Evolutionary conservation across 495 filamentous ascomycete species (phyloP), one percentile per base, ranked within the genome.

Genomic region (Aspergillus baeticus): DNA sequence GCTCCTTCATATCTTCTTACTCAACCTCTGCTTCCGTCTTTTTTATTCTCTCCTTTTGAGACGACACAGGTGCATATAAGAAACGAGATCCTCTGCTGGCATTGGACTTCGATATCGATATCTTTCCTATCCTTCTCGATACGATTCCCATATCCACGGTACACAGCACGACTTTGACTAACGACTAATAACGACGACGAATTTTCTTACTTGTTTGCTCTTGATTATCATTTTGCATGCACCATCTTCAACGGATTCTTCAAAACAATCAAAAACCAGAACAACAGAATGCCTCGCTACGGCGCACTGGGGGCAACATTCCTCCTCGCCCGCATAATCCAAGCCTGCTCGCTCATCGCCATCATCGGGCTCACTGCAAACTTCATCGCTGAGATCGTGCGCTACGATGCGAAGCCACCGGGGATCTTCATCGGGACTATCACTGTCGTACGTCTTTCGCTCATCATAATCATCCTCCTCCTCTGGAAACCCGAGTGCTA

Each of bases 261-360:
- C 26, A 29, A 29, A 4, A 3, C 26, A 3, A 8, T 29, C 26
- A 8, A 3, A 29, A 29, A 47, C 3, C 34, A 41, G 36, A 39
- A 11, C 50, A 29, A 39, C 58, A 69, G 58, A 46, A 73, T 73
- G 70, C 22, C 51, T 7, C 61, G 63, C 45, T 69, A 90, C 64
- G 91, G 92, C 61, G 89, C 87, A 62, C 76, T 96, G 43, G 90
- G 89, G 59, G 83, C 84, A 49, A 88, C 84, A 56, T 96, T 95
- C 78, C 84, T 85, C 31, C 65, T 88, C 54, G 81, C 87, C 58
- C 84, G 93, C 26, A 76, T 82, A 21, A 78, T 92, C 55, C 86
- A 96, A 68, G 76, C 81, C 44, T 75, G 85, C 46, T 86, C 80
- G 18, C 84, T 98, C 57, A 83, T 96, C 60, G 78, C 84, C 43